Base-by-base conservation (phyloP, 345 rosid species). In the Citrus sinensis region DNA sequence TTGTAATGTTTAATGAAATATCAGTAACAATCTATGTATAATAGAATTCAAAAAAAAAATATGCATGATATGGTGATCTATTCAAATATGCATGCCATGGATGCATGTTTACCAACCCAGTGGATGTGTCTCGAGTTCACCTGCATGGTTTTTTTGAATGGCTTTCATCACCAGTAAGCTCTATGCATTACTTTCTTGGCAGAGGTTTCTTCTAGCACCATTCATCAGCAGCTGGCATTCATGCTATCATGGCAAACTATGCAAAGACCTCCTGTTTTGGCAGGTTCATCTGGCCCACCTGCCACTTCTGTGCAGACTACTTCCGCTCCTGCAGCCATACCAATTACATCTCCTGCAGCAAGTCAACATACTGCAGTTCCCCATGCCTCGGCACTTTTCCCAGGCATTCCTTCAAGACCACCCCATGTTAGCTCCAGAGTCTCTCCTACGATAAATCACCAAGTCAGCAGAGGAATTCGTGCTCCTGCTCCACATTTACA, bases 401-500 rank as follows among this genome's bases (percentile, higher is more conserved):
- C 85, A 1, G 75, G 81, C 62, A 37, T 66, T 61, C 65, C 77
- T 37, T 30, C 77, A 14, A 85, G 88, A 78, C 85, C 87, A 9
- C 82, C 87, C 65, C 78, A 67, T 59, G 76, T 85, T 64, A 81
- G 78, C 74, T 74, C 82, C 24, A 25, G 83, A 46, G 39, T 80
- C 51, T 83, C 86, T 42, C 22, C 92, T 20, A 19, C 76, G 2
- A 73, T 63, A 70, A 88, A 74, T 78, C 80, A 56, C 71, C 90
- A 79, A 75, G 55, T 70, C n/a, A 61, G 85, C 46, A 77, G 78
- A 70, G 89, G 85, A 78, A 56, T 80, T 76, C 86, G 88, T 68
- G 83, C 88, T 64, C 90, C 88, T 76, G 87, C 91, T 55, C 90
- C 91, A 3, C 91, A 90, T 80, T 39, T 89, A 74, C 90, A 84